These are phyloP conservation scores for Solanum chilense DNA, from an alignment of 257 asterid genomes.

Conservation along the genomic window DNA sequence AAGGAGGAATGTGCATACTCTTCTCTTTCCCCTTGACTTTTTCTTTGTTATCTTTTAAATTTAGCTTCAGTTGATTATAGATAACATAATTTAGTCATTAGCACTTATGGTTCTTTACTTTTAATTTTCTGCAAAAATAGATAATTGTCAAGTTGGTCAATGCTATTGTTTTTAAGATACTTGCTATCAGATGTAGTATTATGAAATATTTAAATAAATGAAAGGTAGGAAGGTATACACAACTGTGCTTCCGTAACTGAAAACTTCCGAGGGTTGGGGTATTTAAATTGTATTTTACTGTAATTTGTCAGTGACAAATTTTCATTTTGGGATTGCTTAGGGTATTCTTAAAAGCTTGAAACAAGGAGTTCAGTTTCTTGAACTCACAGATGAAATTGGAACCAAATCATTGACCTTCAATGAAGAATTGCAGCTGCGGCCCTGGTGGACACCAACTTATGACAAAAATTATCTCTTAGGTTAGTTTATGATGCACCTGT, in stretches of 20 bases:
- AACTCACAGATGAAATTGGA: slow-evolving; percentile 67
- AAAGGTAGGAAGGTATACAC: background rate
- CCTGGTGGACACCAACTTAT: slow-evolving; percentile 98
- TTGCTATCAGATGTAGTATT: background rate
- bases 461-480: slow-evolving; percentile 88
- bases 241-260: background rate
- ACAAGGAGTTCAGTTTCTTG: slow-evolving; percentile 57
- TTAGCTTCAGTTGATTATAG: background rate
- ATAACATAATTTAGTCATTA: background rate
- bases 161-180: background rate
- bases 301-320: background rate
- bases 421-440: slow-evolving; percentile 76
- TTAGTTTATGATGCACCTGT: slow-evolving; percentile 18
- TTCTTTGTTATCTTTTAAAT: background rate
- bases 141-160: background rate
- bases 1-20: background rate
- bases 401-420: slow-evolving; percentile 71
- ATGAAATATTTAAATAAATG: background rate
- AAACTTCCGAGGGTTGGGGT: background rate
- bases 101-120: background rate
- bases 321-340: slow-evolving; percentile 14
- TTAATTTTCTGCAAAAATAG: background rate
- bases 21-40: background rate
- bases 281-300: background rate
- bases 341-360: slow-evolving; percentile 47